Conservation (phyloP, 2,329 filamentous ascomycete species). For the Neocatenulostroma microsporum region DNA sequence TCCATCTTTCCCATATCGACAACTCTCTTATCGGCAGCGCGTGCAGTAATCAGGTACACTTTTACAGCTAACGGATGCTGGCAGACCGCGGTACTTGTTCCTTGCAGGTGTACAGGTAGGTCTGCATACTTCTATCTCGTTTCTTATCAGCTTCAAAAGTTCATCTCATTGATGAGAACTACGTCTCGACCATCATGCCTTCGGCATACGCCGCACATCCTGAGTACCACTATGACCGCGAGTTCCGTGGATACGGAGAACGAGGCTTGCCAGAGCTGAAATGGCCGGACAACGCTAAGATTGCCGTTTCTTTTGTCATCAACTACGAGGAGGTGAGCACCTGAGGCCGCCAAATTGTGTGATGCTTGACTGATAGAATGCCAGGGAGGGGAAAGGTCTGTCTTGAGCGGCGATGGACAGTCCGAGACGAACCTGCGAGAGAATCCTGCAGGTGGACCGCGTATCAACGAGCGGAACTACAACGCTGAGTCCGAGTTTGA, state of each 20-base stretch:
- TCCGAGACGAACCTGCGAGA: conserved; percentile 35
- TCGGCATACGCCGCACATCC: conserved; percentile 14
- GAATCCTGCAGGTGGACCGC: conserved; percentile 18
- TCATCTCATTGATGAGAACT: too few species aligned
- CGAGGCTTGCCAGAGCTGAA: conserved; percentile 20
- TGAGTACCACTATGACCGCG: conserved; percentile 17
- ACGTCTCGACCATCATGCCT: too few species aligned
- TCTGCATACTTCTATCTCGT: too few species aligned
- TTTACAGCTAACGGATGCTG: too few species aligned
- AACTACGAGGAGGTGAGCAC: conserved; percentile 38
- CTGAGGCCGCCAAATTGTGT: too few species aligned
- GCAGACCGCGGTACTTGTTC: too few species aligned
- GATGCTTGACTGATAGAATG: background rate
- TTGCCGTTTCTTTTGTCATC: conserved; percentile 41
- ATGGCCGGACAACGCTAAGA: conserved; percentile 40
- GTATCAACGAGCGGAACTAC: conserved; percentile 30
- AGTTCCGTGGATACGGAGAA: conserved; percentile 24
- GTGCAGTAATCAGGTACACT: too few species aligned
- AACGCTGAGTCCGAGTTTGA: conserved; percentile 46
- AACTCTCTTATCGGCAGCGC: too few species aligned
- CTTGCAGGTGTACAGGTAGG: too few species aligned
- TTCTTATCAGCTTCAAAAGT: too few species aligned
- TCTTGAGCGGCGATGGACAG: conserved; percentile 34
- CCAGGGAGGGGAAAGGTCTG: conserved; percentile 33
- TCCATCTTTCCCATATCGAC: too few species aligned